A percentile compares a stretch with the other conserved stretches of the same genome.
These are phyloP conservation scores for Phalaenopsis equestris DNA, from an alignment of 106 monocot species.

Conservation along the genomic window DNA sequence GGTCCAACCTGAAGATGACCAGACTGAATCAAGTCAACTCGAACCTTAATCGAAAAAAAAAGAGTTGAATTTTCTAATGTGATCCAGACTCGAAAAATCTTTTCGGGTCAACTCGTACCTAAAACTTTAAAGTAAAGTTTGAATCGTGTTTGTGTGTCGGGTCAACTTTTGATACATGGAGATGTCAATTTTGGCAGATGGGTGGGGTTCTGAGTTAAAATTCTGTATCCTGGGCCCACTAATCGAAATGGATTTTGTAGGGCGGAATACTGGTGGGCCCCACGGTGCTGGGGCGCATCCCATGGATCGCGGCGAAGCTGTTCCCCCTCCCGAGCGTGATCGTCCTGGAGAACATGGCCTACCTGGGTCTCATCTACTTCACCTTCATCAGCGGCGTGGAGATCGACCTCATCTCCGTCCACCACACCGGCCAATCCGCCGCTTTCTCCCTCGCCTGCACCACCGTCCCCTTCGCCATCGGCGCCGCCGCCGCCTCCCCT, in stretches of 20 bases:
- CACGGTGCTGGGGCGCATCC: neutral
- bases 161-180: no score
- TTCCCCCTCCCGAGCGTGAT: neutral
- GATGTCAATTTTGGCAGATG: no score
- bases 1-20: no score
- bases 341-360: slow-evolving; percentile 3
- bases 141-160: no score
- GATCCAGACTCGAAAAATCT: no score
- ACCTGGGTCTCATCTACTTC: slow-evolving; percentile 37
- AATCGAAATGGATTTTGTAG: neutral
- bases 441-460: slow-evolving; percentile 15
- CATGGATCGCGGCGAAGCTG: neutral
- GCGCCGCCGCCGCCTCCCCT: slow-evolving; percentile 6
- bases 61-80: no score
- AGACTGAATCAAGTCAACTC: no score
- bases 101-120: no score
- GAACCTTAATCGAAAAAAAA: no score
- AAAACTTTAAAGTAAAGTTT: no score
- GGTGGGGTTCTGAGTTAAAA: no score
- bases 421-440: slow-evolving; percentile 1
- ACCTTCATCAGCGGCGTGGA: slow-evolving; percentile 29
- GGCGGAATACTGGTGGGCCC: slow-evolving; percentile 17
- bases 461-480: slow-evolving; percentile 20
- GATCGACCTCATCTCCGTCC: slow-evolving; percentile 13
- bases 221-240: no score